These are phyloP conservation scores for Fusarium compactum DNA, from an alignment of 2,329 filamentous ascomycete genomes.

Conservation along the genomic window DNA sequence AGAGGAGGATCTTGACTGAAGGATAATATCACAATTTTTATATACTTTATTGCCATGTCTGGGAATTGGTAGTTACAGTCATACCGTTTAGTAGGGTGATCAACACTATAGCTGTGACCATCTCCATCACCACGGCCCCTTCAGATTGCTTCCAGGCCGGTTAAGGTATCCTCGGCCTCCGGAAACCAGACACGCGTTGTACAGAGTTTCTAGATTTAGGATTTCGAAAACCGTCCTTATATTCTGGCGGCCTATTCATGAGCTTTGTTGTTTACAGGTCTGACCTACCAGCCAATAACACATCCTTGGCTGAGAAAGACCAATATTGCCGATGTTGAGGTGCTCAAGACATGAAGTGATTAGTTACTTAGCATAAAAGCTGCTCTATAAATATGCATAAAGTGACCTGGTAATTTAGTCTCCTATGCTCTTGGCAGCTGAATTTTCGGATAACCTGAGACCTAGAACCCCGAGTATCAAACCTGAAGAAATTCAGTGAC, in stretches of 20 bases:
- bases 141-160: neutral
- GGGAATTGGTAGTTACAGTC: neutral
- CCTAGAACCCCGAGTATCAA: neutral
- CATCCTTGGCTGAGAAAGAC: neutral
- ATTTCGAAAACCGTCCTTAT: neutral
- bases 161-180: neutral
- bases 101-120: neutral
- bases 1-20: slow-evolving; percentile 9
- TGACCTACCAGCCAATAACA: neutral
- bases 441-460: neutral
- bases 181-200: neutral
- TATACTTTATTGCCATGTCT: neutral
- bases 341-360: neutral
- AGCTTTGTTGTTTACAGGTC: neutral
- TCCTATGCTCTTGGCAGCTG: neutral
- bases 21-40: slow-evolving; percentile 7
- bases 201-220: neutral
- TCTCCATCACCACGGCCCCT: neutral
- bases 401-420: neutral
- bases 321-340: neutral
- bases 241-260: neutral
- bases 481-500: neutral
- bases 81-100: neutral
- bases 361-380: neutral
- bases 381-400: neutral